Evolutionary conservation across 2,329 filamentous ascomycete species (phyloP).

Genomic region (Sporothrix euskadiensis): DNA sequence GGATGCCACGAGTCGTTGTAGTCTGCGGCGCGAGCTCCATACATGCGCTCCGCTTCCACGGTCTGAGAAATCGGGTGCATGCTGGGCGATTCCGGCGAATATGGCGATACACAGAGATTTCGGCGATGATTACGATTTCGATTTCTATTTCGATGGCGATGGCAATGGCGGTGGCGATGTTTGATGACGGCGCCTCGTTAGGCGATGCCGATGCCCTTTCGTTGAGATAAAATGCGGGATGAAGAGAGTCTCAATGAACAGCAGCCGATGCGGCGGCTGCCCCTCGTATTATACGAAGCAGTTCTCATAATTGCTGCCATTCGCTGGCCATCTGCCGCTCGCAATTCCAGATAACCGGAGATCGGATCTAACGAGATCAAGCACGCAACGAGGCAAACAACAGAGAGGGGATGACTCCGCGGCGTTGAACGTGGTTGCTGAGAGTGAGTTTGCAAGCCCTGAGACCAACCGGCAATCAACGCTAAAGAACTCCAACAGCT

Average conservation of each 20-base stretch:
- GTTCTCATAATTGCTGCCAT: background rate
- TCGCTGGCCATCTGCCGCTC: background rate
- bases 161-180: background rate
- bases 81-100: background rate
- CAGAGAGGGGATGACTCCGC: background rate
- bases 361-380: background rate
- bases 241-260: background rate
- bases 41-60: constrained; percentile 38
- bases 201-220: background rate
- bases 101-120: background rate
- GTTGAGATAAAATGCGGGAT: background rate
- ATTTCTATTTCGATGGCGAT: too few relatives aligned
- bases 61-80: background rate
- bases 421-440: background rate
- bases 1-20: constrained; percentile 43
- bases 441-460: background rate
- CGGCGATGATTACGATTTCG: too few relatives aligned
- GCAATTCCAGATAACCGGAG: background rate
- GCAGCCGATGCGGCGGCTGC: background rate
- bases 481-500: background rate
- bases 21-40: constrained; percentile 37
- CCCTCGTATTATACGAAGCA: background rate
- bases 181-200: background rate
- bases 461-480: background rate
- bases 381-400: background rate